Percentiles rank a stretch among this genome's conserved stretches.
Conservation (phyloP, 2,329 filamentous ascomycete genomes). For the Mycosphaerella arachidis region DNA sequence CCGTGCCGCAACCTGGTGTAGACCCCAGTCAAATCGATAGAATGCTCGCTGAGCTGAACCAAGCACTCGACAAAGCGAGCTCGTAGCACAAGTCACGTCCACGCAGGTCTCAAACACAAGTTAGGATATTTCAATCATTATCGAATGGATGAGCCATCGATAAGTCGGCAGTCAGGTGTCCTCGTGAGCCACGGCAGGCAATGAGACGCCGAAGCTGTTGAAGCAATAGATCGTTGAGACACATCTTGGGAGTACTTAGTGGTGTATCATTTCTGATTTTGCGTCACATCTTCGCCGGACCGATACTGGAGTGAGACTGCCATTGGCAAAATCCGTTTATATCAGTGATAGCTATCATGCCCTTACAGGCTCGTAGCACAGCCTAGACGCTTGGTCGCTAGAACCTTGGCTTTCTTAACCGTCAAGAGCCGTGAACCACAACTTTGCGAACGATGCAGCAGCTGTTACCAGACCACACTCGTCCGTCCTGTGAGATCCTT, state of each 20-base stretch:
- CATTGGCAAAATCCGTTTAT: too few relatives aligned
- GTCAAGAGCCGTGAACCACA: not conserved
- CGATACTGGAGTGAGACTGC: too few relatives aligned
- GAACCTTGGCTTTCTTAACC: constrained; percentile 1
- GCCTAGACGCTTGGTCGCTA: constrained; percentile 1
- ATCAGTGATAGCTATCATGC: not conserved
- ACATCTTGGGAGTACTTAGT: too few relatives aligned
- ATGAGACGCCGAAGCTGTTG: too few relatives aligned
- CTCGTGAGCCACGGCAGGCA: not conserved
- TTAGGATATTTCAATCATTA: too few relatives aligned
- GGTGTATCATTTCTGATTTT: too few relatives aligned
- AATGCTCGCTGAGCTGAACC: not conserved
- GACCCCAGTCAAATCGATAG: not conserved
- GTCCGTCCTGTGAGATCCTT: not conserved
- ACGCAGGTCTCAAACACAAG: too few relatives aligned
- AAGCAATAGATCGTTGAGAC: too few relatives aligned
- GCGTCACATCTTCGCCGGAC: not conserved
- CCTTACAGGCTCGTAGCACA: not conserved
- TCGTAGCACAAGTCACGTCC: not conserved
- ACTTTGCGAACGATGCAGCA: not conserved
- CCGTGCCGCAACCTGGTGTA: not conserved
- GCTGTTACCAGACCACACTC: too few relatives aligned
- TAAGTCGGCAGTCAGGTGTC: not conserved
- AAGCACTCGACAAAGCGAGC: not conserved
- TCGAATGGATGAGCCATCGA: too few relatives aligned